These are phyloP conservation scores for Patellifolia procumbens DNA, from an alignment of 179 eudicot genomes.

Conservation along the genomic window DNA sequence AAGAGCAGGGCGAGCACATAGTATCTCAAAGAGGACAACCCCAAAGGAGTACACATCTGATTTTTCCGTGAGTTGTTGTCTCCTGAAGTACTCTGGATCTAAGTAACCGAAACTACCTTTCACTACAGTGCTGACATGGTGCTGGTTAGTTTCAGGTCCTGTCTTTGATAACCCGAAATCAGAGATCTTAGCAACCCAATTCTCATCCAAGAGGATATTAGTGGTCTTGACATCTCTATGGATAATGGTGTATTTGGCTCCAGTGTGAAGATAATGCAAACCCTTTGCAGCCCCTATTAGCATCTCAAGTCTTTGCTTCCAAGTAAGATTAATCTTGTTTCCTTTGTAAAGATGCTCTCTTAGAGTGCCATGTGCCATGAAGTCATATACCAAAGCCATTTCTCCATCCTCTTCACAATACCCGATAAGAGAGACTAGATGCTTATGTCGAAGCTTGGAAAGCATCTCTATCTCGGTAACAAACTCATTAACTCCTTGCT, in stretches of 20 bases:
- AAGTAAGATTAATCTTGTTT: slow-evolving; percentile 56
- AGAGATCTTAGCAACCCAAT: slow-evolving; percentile 86
- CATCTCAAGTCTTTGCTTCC: slow-evolving; percentile 90
- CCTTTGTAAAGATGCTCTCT: slow-evolving; percentile 87
- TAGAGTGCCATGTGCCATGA: slow-evolving; percentile 60
- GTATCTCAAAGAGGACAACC: slow-evolving; percentile 67
- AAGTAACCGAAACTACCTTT: slow-evolving; percentile 83
- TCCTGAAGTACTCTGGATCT: slow-evolving; percentile 74
- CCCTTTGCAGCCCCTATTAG: slow-evolving; percentile 79
- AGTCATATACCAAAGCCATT: slow-evolving; percentile 51
- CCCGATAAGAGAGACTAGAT: slow-evolving; percentile 47
- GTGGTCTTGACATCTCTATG: slow-evolving; percentile 92
- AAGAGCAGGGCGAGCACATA: slow-evolving; percentile 84
- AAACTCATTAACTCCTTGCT: slow-evolving; percentile 50
- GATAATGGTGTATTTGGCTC: slow-evolving; percentile 82
- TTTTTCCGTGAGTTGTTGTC: slow-evolving; percentile 73
- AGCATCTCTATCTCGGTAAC: slow-evolving; percentile 52
- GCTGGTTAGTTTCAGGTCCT: slow-evolving; percentile 69
- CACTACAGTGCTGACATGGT: slow-evolving; percentile 80
- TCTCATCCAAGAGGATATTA: slow-evolving; percentile 71
- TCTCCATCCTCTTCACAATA: slow-evolving; percentile 50
- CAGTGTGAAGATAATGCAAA: slow-evolving; percentile 83
- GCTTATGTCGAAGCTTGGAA: slow-evolving; percentile 46
- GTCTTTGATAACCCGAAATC: slow-evolving; percentile 87
- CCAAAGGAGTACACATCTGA: slow-evolving; percentile 84